A percentile compares a stretch with the other conserved stretches of the same genome.
These are phyloP conservation scores for Triglochin maritima DNA, from an alignment of 106 monocot species.

Conservation along the genomic window DNA sequence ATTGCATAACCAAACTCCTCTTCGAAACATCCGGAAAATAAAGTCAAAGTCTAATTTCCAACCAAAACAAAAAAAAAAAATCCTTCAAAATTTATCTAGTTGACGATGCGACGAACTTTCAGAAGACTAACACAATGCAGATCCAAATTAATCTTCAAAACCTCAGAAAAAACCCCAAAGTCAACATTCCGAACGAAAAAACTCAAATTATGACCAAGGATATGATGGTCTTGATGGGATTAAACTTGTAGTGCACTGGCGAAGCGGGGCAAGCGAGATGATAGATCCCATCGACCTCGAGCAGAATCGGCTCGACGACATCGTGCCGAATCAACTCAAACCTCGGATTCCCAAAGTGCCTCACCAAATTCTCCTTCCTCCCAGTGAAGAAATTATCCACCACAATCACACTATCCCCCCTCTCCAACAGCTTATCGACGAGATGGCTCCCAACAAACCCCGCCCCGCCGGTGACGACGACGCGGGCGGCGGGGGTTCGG, in stretches of 20 bases:
- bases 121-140: too few relatives aligned
- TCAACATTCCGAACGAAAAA: conserved; percentile 6
- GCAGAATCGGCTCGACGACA: conserved; percentile 73
- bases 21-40: too few relatives aligned
- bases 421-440: conserved; percentile 48
- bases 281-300: conserved; percentile 87
- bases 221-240: conserved; percentile 96
- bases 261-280: conserved; percentile 84
- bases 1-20: too few relatives aligned
- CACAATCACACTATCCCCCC: conserved; percentile 77
- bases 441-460: conserved; percentile 84
- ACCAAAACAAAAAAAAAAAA: too few relatives aligned
- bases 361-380: conserved; percentile 57
- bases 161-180: conserved; percentile 18
- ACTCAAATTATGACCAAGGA: conserved; percentile 21
- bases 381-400: conserved; percentile 87
- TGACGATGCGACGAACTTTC: too few relatives aligned
- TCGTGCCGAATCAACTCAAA: conserved; percentile 87
- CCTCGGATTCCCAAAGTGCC: conserved; percentile 56
- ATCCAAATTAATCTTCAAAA: too few relatives aligned
- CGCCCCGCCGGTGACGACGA: conserved; percentile 76
- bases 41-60: too few relatives aligned
- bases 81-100: too few relatives aligned
- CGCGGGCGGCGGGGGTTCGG: conserved; percentile 9
- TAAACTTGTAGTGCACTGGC: conserved; percentile 83